A percentile compares a stretch with the other conserved stretches of the same genome.
These are phyloP conservation scores for Exophiala dermatitidis DNA, from an alignment of 2,329 filamentous ascomycete species.

Conservation along the genomic window DNA sequence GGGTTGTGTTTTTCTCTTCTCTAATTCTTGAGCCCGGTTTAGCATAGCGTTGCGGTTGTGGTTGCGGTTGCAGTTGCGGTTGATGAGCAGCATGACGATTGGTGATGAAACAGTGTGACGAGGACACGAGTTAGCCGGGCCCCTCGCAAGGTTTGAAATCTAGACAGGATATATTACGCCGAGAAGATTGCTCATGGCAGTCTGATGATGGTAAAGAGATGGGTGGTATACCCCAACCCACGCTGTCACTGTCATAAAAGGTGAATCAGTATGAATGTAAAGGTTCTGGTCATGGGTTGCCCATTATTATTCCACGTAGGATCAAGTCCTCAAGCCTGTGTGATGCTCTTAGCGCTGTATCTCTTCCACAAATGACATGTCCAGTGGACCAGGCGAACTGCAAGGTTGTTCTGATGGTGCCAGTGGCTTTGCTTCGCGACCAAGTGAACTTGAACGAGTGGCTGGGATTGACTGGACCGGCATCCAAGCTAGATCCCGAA, in stretches of 20 bases:
- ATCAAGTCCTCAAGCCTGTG: not conserved
- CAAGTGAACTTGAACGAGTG: slow-evolving; percentile 7
- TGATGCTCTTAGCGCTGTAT: not conserved
- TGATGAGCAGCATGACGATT: slow-evolving; percentile 13
- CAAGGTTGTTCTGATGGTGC: slow-evolving; percentile 2
- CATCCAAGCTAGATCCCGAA: slow-evolving; percentile 14
- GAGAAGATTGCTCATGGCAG: not conserved
- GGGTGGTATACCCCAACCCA: not conserved
- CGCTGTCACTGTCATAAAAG: not conserved
- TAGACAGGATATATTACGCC: slow-evolving; percentile 15
- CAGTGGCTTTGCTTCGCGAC: slow-evolving; percentile 6
- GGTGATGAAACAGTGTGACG: slow-evolving; percentile 6
- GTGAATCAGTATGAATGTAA: not conserved
- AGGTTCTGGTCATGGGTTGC: not conserved
- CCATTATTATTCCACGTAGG: not conserved
- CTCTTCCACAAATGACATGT: slow-evolving; percentile 13
- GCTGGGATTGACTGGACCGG: slow-evolving; percentile 13
- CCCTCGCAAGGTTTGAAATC: slow-evolving; percentile 1
- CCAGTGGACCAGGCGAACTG: not conserved
- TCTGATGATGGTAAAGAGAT: not conserved
- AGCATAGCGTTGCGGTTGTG: slow-evolving; percentile 18
- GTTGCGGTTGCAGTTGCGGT: slow-evolving; percentile 7
- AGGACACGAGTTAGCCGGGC: not conserved
- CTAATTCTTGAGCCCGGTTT: slow-evolving; percentile 14
- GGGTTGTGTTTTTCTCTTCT: not conserved